phyloP scores from a whole-genome alignment of 2,329 filamentous ascomycete genomes.

The Colletotrichum navitas region DNA sequence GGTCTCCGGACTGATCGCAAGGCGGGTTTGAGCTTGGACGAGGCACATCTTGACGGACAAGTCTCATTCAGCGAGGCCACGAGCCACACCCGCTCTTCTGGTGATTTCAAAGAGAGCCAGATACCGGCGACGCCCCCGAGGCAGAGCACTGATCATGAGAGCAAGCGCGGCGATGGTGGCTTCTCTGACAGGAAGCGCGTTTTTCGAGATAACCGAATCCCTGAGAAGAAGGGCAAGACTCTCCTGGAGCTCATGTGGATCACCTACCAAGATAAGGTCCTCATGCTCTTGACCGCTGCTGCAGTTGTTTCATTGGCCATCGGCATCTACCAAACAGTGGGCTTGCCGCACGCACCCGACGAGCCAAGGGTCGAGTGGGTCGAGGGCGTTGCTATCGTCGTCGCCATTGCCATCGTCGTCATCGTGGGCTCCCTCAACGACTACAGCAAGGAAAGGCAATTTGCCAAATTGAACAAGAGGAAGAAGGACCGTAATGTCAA shows the following conservation, averaged over 20 bases:
- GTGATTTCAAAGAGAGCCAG: conserved; percentile 37
- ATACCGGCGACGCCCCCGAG: conserved; percentile 9
- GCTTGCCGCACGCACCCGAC: conserved; percentile 62
- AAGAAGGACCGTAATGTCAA: conserved; percentile 83
- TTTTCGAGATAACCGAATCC: conserved; percentile 78
- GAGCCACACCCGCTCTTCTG: conserved; percentile 40
- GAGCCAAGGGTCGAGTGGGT: conserved; percentile 68
- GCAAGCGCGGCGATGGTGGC: conserved; percentile 46
- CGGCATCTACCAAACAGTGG: conserved; percentile 81
- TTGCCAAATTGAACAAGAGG: conserved; percentile 82
- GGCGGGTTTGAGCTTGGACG: conserved; percentile 82
- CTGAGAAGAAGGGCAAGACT: conserved; percentile 80
- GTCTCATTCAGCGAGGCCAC: conserved; percentile 81
- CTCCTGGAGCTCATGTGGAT: conserved; percentile 83
- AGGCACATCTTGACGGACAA: conserved; percentile 72
- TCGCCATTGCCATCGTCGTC: conserved; percentile 83
- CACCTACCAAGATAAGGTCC: conserved; percentile 85
- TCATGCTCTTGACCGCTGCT: conserved; percentile 78
- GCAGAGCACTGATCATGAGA: conserved; percentile 5
- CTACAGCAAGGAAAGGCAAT: conserved; percentile 84
- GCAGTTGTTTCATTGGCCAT: conserved; percentile 80
- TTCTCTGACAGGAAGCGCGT: conserved; percentile 77
- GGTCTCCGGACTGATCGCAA: conserved; percentile 80
- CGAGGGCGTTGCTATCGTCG: conserved; percentile 84
- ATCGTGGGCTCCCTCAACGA: conserved; percentile 83